A percentile compares a stretch with the other conserved stretches of the same genome.
Evolutionary conservation across 2,329 filamentous ascomycete genomes (phyloP).

Genomic region (Dothistroma septosporum): DNA sequence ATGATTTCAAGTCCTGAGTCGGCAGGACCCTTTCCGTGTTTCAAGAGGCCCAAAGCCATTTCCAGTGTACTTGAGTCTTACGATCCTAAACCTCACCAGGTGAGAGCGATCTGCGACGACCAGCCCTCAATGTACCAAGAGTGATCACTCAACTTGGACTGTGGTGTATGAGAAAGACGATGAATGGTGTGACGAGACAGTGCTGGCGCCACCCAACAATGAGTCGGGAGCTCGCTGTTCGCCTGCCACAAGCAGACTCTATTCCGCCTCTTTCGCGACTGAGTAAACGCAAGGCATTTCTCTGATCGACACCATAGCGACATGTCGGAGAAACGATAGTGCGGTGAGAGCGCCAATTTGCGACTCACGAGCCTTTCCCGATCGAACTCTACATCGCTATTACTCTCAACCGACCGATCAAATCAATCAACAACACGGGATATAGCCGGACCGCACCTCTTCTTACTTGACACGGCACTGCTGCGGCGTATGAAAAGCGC

Average conservation of each 20-base stretch:
- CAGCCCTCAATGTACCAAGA: not conserved
- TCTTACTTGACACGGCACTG: not conserved
- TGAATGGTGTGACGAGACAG: not conserved
- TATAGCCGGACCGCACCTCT: not conserved
- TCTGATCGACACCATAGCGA: not conserved
- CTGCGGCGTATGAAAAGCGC: not conserved
- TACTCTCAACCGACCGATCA: conserved; percentile 3
- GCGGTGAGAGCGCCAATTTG: conserved; percentile 4
- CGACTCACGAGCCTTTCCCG: conserved; percentile 1
- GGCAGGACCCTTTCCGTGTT: not conserved
- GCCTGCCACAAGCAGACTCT: not conserved
- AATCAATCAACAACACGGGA: conserved; percentile 1
- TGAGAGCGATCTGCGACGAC: not conserved
- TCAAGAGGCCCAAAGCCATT: not conserved
- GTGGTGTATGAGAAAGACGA: not conserved
- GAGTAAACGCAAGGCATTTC: not conserved
- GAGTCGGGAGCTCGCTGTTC: not conserved
- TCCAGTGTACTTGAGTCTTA: not conserved
- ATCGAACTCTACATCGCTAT: not conserved
- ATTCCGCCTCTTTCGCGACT: not conserved
- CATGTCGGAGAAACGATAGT: not conserved
- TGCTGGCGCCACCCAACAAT: not conserved
- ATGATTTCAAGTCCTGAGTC: not conserved
- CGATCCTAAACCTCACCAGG: not conserved
- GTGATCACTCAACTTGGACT: not conserved